Percentiles rank a stretch among this genome's conserved stretches.
Evolutionary conservation across 352 stramenopile genomes (phyloP).

Genomic region (Phytophthora constricta): DNA sequence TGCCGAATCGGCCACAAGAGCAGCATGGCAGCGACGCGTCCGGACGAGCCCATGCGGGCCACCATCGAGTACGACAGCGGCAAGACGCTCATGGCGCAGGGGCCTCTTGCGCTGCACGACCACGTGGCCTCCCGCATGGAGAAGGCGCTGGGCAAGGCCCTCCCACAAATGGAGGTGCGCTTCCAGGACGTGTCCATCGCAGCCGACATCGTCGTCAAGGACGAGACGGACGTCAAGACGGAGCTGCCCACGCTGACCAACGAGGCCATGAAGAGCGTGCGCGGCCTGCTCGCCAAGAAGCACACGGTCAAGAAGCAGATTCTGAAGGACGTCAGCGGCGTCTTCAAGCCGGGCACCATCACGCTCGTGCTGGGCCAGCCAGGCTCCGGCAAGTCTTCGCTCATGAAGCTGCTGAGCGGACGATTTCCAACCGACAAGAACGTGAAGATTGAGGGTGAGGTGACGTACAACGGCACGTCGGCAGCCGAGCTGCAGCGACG

Average conservation of each 20-base stretch:
- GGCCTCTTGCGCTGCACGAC: conserved; percentile 21
- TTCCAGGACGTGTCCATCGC: conserved; percentile 27
- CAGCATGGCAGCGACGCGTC: not conserved
- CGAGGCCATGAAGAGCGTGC: not conserved
- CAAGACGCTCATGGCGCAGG: conserved; percentile 27
- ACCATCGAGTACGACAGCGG: conserved; percentile 14
- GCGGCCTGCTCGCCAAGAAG: not conserved
- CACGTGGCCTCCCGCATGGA: conserved; percentile 23
- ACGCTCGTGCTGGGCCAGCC: conserved; percentile 51
- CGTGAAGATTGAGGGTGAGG: conserved; percentile 28
- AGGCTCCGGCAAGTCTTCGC: conserved; percentile 42
- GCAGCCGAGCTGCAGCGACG: not conserved
- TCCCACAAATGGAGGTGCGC: conserved; percentile 47
- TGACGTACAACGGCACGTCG: not conserved
- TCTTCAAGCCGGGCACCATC: conserved; percentile 39
- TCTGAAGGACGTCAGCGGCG: conserved; percentile 32
- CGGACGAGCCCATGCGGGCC: not conserved
- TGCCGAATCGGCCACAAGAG: not conserved
- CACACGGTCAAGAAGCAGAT: conserved; percentile 33
- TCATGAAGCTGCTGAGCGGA: conserved; percentile 49
- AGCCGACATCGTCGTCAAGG: not conserved
- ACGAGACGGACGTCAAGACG: not conserved
- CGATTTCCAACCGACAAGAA: conserved; percentile 34
- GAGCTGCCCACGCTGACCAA: not conserved
- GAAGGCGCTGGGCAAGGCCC: conserved; percentile 13